Percentiles rank a stretch among this genome's conserved stretches.
Evolutionary conservation across 2,329 filamentous ascomycete species (phyloP).

Genomic region (Colletotrichum sp.): DNA sequence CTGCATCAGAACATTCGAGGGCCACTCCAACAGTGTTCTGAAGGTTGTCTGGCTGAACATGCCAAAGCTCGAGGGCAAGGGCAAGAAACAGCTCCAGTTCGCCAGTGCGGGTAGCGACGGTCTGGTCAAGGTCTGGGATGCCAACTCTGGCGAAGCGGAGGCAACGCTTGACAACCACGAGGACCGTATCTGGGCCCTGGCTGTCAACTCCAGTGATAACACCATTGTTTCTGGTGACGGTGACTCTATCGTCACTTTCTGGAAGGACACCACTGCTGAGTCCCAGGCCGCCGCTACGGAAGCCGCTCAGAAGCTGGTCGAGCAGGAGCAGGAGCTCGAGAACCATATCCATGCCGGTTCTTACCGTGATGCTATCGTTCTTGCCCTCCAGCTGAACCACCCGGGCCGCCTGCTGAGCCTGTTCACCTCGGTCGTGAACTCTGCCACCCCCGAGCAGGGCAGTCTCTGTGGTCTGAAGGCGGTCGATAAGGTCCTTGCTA

Average conservation of each 20-base stretch:
- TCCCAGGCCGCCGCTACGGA: constrained; percentile 78
- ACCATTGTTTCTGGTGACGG: constrained; percentile 88
- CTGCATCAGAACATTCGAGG: constrained; percentile 92
- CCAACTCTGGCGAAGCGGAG: constrained; percentile 81
- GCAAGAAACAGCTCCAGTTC: constrained; percentile 70
- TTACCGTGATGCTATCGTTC: constrained; percentile 90
- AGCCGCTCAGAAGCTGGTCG: constrained; percentile 79
- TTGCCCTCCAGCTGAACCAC: constrained; percentile 93
- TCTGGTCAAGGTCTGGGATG: constrained; percentile 95
- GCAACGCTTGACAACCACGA: constrained; percentile 96
- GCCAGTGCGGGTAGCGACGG: constrained; percentile 93
- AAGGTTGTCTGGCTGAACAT: constrained; percentile 87
- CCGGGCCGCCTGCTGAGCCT: constrained; percentile 84
- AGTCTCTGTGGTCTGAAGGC: constrained; percentile 69
- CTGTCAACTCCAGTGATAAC: constrained; percentile 71
- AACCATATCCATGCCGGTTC: constrained; percentile 90
- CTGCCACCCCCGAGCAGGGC: constrained; percentile 61
- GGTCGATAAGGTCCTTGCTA: constrained; percentile 85
- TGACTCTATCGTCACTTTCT: constrained; percentile 93
- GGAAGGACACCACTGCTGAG: constrained; percentile 86
- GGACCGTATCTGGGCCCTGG: constrained; percentile 91
- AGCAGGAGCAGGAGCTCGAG: constrained; percentile 92
- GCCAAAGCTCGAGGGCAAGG: constrained; percentile 51
- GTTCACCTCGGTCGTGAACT: constrained; percentile 80
- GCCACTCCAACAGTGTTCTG: constrained; percentile 92